Evolutionary conservation across 257 asterid species (phyloP).

Genomic region (Solanum medicagineum): DNA sequence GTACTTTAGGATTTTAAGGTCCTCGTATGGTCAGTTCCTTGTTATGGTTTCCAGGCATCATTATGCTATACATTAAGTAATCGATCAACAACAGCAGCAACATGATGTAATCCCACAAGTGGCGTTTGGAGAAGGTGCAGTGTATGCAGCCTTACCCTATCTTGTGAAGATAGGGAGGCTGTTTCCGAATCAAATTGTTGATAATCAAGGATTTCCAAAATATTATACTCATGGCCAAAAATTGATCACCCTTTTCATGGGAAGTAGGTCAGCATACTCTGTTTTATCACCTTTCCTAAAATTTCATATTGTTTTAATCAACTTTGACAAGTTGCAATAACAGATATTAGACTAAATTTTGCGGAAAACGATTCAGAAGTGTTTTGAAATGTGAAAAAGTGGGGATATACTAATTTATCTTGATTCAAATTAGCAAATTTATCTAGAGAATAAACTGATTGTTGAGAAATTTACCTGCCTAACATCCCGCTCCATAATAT

Average conservation of each 20-base stretch:
- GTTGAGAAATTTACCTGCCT: slow-evolving; percentile 49
- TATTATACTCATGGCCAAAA: not conserved
- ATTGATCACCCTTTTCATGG: not conserved
- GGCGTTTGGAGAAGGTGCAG: not conserved
- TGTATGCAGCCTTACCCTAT: not conserved
- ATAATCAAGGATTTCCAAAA: not conserved
- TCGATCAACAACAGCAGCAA: not conserved
- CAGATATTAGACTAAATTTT: not conserved
- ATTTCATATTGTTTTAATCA: not conserved
- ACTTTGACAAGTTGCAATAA: not conserved
- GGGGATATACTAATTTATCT: not conserved
- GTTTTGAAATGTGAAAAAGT: not conserved
- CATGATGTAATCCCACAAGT: not conserved
- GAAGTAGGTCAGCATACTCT: not conserved
- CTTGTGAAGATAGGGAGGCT: not conserved
- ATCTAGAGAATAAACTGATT: not conserved
- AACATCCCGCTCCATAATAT: slow-evolving; percentile 53
- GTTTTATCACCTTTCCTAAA: not conserved
- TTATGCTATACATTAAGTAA: not conserved
- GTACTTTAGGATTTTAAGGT: not conserved
- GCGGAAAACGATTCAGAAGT: not conserved
- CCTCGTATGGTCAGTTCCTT: not conserved
- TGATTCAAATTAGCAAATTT: not conserved
- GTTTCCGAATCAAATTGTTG: not conserved
- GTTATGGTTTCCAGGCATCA: not conserved